A percentile compares a stretch with the other conserved stretches of the same genome.
phyloP scores from a whole-genome alignment of 352 stramenopile genomes.

The Globisporangium canariense region DNA sequence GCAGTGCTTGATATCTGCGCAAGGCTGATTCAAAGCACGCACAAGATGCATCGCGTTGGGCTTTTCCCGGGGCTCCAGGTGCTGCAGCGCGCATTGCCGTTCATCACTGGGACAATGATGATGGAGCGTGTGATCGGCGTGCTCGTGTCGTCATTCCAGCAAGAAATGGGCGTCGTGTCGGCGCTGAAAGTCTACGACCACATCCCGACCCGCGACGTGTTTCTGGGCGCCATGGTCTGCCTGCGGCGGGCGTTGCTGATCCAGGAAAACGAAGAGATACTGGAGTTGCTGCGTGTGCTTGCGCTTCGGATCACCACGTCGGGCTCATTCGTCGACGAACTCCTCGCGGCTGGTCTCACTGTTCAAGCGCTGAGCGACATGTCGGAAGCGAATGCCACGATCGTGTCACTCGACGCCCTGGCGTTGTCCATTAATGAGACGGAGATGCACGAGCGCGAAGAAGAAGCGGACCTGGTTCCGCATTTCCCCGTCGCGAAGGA shows the following conservation, averaged over 20 bases:
- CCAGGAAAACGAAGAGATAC: conserved; percentile 32
- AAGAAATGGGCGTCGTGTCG: conserved; percentile 68
- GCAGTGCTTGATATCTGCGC: conserved; percentile 70
- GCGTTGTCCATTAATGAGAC: conserved; percentile 64
- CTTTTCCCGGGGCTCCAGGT: conserved; percentile 69
- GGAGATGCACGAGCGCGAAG: conserved; percentile 71
- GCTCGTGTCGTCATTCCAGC: conserved; percentile 68
- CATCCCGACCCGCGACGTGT: conserved; percentile 66
- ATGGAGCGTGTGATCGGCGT: conserved; percentile 56
- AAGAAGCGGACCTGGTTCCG: conserved; percentile 59
- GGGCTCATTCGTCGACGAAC: conserved; percentile 68
- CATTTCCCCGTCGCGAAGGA: conserved; percentile 68
- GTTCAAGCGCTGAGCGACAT: conserved; percentile 55
- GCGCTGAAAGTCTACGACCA: conserved; percentile 65
- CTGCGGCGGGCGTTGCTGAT: conserved; percentile 61
- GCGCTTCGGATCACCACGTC: conserved; percentile 71
- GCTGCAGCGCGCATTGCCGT: conserved; percentile 53
- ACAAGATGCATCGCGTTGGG: conserved; percentile 71
- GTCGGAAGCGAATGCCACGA: conserved; percentile 51
- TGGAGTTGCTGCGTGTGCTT: conserved; percentile 44
- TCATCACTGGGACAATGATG: conserved; percentile 30
- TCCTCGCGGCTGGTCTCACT: conserved; percentile 43
- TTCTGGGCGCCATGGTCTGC: conserved; percentile 70
- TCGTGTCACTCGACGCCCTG: conserved; percentile 53
- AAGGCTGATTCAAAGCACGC: conserved; percentile 70